Evolutionary conservation across 176 grass and related monocot species (phyloP).

Genomic region (Chloris gayana): DNA sequence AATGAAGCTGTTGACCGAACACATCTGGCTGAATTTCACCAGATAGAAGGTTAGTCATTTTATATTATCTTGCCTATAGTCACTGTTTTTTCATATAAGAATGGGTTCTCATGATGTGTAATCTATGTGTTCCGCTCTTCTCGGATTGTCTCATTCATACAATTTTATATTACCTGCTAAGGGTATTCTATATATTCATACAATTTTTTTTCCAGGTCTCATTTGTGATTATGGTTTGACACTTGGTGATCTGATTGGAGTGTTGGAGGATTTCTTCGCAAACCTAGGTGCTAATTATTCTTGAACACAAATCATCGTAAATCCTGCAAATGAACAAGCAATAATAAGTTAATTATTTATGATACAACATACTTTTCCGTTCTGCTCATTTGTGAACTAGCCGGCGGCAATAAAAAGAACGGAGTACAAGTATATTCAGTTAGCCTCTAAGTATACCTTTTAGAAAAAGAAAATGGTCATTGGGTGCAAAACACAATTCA

Average conservation of each 20-base stretch:
- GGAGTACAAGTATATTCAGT: neutral
- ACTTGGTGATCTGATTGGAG: constrained; percentile 90
- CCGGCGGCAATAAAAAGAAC: too few relatives aligned
- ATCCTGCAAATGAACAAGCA: neutral
- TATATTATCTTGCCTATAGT: constrained; percentile 16
- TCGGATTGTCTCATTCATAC: neutral
- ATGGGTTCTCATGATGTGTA: neutral
- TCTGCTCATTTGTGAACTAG: too few relatives aligned
- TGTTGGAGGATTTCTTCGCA: constrained; percentile 95
- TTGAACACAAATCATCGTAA: constrained; percentile 17
- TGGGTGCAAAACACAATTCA: neutral
- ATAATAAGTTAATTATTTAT: neutral
- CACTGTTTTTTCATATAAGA: neutral
- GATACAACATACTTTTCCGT: neutral
- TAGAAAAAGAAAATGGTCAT: neutral
- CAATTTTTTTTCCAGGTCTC: constrained; percentile 60
- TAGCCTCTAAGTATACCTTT: neutral
- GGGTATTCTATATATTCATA: constrained; percentile 15
- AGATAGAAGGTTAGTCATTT: constrained; percentile 82
- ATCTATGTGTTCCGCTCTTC: neutral
- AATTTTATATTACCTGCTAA: neutral
- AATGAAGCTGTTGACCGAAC: constrained; percentile 98
- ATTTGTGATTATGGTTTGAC: constrained; percentile 94
- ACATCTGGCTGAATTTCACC: constrained; percentile 98
- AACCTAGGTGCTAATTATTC: constrained; percentile 63